phyloP scores from a whole-genome alignment of 225 moss, liverwort and hornwort genomes.

The Polytrichum formosum region DNA sequence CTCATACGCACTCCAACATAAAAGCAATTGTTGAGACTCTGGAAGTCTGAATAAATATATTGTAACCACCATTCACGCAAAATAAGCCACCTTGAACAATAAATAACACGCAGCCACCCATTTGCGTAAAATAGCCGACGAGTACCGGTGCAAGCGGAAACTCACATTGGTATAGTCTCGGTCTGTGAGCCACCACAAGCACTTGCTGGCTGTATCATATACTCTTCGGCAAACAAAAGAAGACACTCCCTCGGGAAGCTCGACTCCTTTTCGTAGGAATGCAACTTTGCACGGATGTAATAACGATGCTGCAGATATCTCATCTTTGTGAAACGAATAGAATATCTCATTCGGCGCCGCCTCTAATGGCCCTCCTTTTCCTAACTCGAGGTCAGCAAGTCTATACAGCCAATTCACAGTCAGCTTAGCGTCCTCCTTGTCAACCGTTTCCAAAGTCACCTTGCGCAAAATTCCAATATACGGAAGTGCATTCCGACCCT shows the following conservation, averaged over 20 bases:
- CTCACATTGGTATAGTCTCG: constrained; percentile 98
- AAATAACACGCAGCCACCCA: neutral
- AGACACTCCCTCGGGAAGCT: constrained; percentile 69
- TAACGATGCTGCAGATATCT: constrained; percentile 79
- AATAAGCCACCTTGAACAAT: neutral
- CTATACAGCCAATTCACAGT: constrained; percentile 93
- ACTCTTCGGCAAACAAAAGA: constrained; percentile 89
- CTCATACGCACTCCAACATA: too few relatives aligned
- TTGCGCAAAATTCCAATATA: constrained; percentile 87
- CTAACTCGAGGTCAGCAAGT: constrained; percentile 69
- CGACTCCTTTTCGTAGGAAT: constrained; percentile 79
- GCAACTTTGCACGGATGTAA: constrained; percentile 97
- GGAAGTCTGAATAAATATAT: too few relatives aligned
- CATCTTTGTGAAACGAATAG: constrained; percentile 98
- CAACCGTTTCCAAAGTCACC: constrained; percentile 55
- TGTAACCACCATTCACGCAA: too few relatives aligned
- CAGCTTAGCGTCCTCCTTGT: constrained; percentile 48
- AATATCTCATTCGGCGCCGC: constrained; percentile 97
- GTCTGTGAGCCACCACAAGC: constrained; percentile 99
- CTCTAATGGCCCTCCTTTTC: constrained; percentile 77
- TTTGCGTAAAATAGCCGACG: neutral
- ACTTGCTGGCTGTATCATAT: constrained; percentile 75
- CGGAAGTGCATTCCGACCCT: constrained; percentile 68
- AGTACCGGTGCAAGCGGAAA: constrained; percentile 1
- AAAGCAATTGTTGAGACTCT: too few relatives aligned